Conservation (phyloP, 495 filamentous ascomycete species). For the Glutinoglossum americanum region DNA sequence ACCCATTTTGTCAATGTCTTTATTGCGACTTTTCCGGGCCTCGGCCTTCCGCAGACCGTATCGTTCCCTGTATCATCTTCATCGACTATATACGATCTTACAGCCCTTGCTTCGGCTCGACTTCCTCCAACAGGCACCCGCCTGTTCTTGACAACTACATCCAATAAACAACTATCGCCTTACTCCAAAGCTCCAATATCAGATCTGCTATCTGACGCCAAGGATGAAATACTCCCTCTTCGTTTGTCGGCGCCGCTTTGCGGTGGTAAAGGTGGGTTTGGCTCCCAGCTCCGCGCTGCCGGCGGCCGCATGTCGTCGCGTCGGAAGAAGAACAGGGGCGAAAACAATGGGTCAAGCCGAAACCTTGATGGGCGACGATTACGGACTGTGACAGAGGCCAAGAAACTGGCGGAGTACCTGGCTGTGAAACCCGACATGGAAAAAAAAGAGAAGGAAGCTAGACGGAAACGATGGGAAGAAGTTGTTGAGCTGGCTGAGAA, state of each 20-base stretch:
- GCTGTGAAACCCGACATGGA: constrained; percentile 96
- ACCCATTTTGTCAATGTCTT: constrained; percentile 45
- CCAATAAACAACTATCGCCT: constrained; percentile 42
- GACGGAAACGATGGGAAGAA: constrained; percentile 58
- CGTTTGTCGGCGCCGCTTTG: constrained; percentile 53
- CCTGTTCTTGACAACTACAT: constrained; percentile 63
- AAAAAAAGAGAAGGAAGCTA: constrained; percentile 66
- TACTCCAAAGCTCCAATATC: constrained; percentile 27
- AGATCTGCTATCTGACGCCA: constrained; percentile 22
- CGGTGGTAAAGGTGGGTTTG: constrained; percentile 94
- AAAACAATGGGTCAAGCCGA: constrained; percentile 68
- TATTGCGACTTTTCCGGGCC: constrained; percentile 61
- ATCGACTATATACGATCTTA: constrained; percentile 45
- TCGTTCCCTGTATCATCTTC: constrained; percentile 33
- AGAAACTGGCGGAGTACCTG: constrained; percentile 81
- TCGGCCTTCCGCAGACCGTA: constrained; percentile 58
- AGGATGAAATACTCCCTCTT: constrained; percentile 52
- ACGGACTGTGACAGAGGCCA: constrained; percentile 83
- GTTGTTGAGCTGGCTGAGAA: constrained; percentile 66
- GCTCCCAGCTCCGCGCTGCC: constrained; percentile 86
- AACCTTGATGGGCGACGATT: constrained; percentile 84
- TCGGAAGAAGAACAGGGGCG: constrained; percentile 67
- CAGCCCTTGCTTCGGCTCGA: constrained; percentile 33
- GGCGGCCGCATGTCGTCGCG: constrained; percentile 93
- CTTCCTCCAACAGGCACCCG: constrained; percentile 32